Base-by-base conservation (phyloP, 345 rosid genomes). In the Salix brachista region DNA sequence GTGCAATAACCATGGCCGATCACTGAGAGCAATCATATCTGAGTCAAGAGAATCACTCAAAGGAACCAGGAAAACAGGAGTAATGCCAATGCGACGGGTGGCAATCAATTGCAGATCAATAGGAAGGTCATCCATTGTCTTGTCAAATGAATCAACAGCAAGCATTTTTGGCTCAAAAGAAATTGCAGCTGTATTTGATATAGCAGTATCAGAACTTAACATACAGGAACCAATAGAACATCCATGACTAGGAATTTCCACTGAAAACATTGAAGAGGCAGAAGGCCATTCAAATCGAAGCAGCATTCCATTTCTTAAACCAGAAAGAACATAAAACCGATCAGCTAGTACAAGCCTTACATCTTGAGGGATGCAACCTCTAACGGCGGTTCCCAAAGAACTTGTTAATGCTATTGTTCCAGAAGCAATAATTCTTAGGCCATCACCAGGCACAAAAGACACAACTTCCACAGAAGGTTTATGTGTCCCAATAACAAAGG, bases 251-350 rank as follows among this genome's bases (percentile, higher is more conserved):
- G 80, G 72, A 73, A 72, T 60, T 56, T 79, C 86, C 34, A 85
- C 75, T 73, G 85, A 82, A 66, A 84, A 76, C 75, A 81, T 56
- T 66, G 82, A 70, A 69, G 83, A 82, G 41, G 80, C 69, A 77
- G 88, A 77, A 68, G 97, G 96, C 96, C 94, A 92, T 84, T 96
- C 98, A 88, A 93, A 93, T 52, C 97, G 93, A 69, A 96, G 96
- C 48, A 96, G 90, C 99, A 96, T 96, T 70, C 99, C 99, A 80
- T 96, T 96, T 87, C 99, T 93, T 85, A 96, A 86, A 68, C 99
- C 97, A 66, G 91, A 84, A 75, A 96, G 95, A 73, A 93, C 89
- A 86, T 93, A 96, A 65, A 84, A 78, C 65, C 86, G 94, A 82
- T 96, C 97, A 79, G 86, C 97, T 16, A 90, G 78, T 60, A 93